Percentiles rank a stretch among this genome's conserved stretches.
phyloP scores from a whole-genome alignment of 2,329 filamentous ascomycete genomes.

The Trichoderma breve region DNA sequence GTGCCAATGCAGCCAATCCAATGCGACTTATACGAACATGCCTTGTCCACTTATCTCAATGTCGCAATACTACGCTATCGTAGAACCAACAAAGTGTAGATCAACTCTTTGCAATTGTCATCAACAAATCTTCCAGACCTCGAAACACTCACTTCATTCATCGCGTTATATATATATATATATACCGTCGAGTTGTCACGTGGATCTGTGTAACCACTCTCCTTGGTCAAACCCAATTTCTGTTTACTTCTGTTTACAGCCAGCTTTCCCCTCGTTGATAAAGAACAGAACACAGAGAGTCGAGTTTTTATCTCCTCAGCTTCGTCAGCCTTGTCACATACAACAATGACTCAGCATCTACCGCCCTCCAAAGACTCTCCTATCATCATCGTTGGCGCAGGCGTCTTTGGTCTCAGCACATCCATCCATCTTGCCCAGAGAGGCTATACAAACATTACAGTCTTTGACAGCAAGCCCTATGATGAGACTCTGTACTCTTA shows the following conservation, averaged over 20 bases:
- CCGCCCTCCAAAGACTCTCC: conserved; percentile 2
- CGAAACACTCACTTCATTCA: too few relatives aligned
- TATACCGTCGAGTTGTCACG: not conserved
- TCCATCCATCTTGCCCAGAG: conserved; percentile 33
- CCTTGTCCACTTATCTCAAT: not conserved
- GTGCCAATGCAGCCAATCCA: not conserved
- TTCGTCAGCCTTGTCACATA: not conserved
- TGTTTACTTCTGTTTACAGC: not conserved
- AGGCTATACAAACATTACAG: conserved; percentile 47
- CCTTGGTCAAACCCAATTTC: not conserved
- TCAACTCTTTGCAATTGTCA: not conserved
- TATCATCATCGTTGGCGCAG: conserved; percentile 27
- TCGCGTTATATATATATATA: too few relatives aligned
- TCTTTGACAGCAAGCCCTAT: conserved; percentile 48
- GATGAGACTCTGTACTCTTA: conserved; percentile 42
- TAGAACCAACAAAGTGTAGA: not conserved
- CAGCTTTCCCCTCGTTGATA: not conserved
- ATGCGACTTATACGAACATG: not conserved
- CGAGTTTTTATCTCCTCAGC: not conserved
- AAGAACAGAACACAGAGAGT: not conserved
- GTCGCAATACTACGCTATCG: not conserved
- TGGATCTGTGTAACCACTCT: not conserved
- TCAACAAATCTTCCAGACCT: too few relatives aligned
- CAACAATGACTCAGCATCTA: not conserved
- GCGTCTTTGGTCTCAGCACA: conserved; percentile 38